A percentile compares a stretch with the other conserved stretches of the same genome.
Evolutionary conservation across 345 rosid species (phyloP).

Genomic region (Pistacia integerrima): DNA sequence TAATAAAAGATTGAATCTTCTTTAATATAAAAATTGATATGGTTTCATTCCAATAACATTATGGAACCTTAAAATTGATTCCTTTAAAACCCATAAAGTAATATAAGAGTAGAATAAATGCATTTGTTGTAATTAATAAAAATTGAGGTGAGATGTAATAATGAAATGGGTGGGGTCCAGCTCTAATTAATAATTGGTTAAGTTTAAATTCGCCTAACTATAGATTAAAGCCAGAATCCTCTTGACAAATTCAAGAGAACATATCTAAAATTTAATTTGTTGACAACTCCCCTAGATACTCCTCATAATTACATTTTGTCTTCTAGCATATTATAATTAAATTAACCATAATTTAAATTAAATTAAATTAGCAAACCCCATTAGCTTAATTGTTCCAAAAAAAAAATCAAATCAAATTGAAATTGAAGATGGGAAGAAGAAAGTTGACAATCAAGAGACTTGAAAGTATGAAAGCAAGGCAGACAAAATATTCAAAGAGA

Average conservation of each 20-base stretch:
- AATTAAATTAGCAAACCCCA: background rate
- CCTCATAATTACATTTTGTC: background rate
- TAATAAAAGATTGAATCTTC: no score
- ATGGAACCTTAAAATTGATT: no score
- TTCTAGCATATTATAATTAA: background rate
- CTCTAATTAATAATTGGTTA: no score
- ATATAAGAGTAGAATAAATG: no score
- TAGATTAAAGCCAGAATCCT: background rate
- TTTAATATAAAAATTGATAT: no score
- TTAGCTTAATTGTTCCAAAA: no score
- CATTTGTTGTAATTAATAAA: no score
- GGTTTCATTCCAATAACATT: no score
- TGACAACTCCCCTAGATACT: background rate
- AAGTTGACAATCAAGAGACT: slow-evolving; percentile 31
- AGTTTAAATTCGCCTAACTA: no score
- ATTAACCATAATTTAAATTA: background rate
- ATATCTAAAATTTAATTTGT: background rate
- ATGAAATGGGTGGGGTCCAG: no score
- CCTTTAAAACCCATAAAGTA: no score
- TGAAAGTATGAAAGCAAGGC: slow-evolving; percentile 34
- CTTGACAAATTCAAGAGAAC: background rate
- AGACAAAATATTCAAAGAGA: slow-evolving; percentile 49
- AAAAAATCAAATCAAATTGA: background rate
- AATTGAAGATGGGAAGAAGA: slow-evolving; percentile 38
- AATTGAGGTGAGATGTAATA: no score